Base-by-base conservation (phyloP, 2,329 filamentous ascomycete species). In the Neospermospora avenae region DNA sequence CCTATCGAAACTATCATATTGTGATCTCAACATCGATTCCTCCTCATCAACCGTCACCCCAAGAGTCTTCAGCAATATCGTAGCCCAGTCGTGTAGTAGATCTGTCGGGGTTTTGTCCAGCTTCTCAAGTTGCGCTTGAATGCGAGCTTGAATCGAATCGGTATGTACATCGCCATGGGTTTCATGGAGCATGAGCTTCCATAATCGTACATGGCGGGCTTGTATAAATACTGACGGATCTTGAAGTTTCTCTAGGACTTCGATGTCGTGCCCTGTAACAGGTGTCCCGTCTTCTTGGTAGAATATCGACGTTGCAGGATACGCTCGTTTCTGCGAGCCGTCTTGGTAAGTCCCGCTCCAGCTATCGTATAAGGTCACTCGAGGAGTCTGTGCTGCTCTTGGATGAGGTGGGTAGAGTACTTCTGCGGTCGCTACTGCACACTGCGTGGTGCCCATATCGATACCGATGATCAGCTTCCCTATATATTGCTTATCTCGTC, bases 141-240 rank as follows among this genome's bases (percentile, higher is more conserved):
- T 41, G 5, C 31, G 37, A 39, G 11, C 22, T 22, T 63, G 57
- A n/a, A 60, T 58, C n/a, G 41, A 18, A 14, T 22, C 22, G 8
- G 56, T 54, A 10, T 37, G 11, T 3, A 31, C 1, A 25, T 63
- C 41, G 34, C 41, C 52, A 13, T 58, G 46, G 51, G 2, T 31
- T 31, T 59, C 57, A 18, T 61, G 59, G 24, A 54, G 54, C n/a
- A 61, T 42, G n/a, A 61, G 41, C 22, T 61, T 57, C 46, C 55
- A 57, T 3, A 54, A 49, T 4, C 54, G 59, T 49, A 61, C 48
- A 14, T 51, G 22, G 8, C 45, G 20, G 13, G 41, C 22, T 8
- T 48, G 52, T 14, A 31, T n/a, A 35, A 39, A 59, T 16, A n/a
- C 31, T 13, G 14, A 51, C 13, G 37, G 52, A 18, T 55, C 31